Percentiles rank a stretch among this genome's conserved stretches.
Evolutionary conservation across 768 basidiomycete species (phyloP).

Genomic region (Mycena crocata): DNA sequence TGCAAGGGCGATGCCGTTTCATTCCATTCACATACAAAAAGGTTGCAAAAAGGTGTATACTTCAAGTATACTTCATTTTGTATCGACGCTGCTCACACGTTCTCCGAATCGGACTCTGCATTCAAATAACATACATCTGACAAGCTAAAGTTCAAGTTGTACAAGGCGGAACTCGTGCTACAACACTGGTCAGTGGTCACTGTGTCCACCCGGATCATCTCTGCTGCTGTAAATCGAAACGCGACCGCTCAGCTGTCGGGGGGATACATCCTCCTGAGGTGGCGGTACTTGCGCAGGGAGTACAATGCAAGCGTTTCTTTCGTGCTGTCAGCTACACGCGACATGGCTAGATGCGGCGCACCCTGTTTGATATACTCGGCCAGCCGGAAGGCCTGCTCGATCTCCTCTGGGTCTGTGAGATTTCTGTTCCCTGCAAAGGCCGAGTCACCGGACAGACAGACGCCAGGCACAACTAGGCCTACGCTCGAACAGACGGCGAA

Average conservation of each 20-base stretch:
- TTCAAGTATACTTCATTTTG: too few relatives aligned
- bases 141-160: too few relatives aligned
- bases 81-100: too few relatives aligned
- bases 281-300: conserved; percentile 84
- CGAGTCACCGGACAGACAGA: background rate
- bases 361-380: conserved; percentile 91
- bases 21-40: too few relatives aligned
- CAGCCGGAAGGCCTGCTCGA: conserved; percentile 78
- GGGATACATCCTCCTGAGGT: conserved; percentile 81
- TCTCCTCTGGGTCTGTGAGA: conserved; percentile 75
- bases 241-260: conserved; percentile 38
- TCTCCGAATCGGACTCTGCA: too few relatives aligned
- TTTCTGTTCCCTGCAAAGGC: conserved; percentile 75
- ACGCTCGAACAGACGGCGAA: conserved; percentile 83
- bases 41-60: too few relatives aligned
- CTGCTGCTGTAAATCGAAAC: background rate
- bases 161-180: too few relatives aligned
- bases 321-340: background rate
- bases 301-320: conserved; percentile 87
- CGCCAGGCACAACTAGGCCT: conserved; percentile 39
- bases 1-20: background rate
- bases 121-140: too few relatives aligned
- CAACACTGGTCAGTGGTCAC: too few relatives aligned
- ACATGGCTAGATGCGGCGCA: conserved; percentile 43
- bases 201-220: too few relatives aligned